Percentiles rank a stretch among this genome's conserved stretches.
phyloP scores from a whole-genome alignment of 2,329 filamentous ascomycete genomes.

The Microsporum audouinii region DNA sequence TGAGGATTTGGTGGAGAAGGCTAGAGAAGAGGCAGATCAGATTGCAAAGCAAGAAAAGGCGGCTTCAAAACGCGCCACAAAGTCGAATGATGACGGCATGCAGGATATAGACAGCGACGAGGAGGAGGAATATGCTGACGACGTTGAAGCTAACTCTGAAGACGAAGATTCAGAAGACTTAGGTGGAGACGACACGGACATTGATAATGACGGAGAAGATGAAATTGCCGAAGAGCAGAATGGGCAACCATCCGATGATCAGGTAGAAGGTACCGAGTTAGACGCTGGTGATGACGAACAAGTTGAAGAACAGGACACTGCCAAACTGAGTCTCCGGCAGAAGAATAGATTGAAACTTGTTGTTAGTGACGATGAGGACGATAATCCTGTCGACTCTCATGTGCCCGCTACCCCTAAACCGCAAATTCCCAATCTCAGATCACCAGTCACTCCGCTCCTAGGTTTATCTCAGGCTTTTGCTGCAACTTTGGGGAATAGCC shows the following conservation, averaged over 20 bases:
- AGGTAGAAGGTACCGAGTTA: slow-evolving; percentile 27
- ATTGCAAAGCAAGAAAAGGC: slow-evolving; percentile 68
- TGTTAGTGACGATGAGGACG: slow-evolving; percentile 57
- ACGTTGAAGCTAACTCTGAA: slow-evolving; percentile 28
- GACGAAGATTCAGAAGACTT: slow-evolving; percentile 15
- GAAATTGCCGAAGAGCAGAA: slow-evolving; percentile 17
- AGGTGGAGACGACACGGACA: slow-evolving; percentile 20
- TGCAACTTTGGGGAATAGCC: slow-evolving; percentile 65
- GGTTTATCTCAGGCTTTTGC: slow-evolving; percentile 84
- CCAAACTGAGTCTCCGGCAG: slow-evolving; percentile 35
- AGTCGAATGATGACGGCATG: slow-evolving; percentile 35
- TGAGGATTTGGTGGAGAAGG: slow-evolving; percentile 78
- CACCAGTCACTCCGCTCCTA: slow-evolving; percentile 37
- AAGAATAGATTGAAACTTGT: slow-evolving; percentile 45
- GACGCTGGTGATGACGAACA: slow-evolving; percentile 23
- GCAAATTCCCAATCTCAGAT: slow-evolving; percentile 57
- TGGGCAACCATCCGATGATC: slow-evolving; percentile 25
- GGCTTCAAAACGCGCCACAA: slow-evolving; percentile 54
- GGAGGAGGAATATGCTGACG: slow-evolving; percentile 36
- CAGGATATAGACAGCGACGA: slow-evolving; percentile 49
- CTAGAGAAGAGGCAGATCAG: slow-evolving; percentile 65
- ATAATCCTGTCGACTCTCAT: slow-evolving; percentile 21
- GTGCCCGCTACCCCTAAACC: slow-evolving; percentile 23
- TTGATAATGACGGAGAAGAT: slow-evolving; percentile 13
- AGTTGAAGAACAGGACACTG: slow-evolving; percentile 28